Evolutionary conservation across 2,329 filamentous ascomycete genomes (phyloP), one percentile per base, ranked within the genome.

Genomic region (Mariannaea elegans): DNA sequence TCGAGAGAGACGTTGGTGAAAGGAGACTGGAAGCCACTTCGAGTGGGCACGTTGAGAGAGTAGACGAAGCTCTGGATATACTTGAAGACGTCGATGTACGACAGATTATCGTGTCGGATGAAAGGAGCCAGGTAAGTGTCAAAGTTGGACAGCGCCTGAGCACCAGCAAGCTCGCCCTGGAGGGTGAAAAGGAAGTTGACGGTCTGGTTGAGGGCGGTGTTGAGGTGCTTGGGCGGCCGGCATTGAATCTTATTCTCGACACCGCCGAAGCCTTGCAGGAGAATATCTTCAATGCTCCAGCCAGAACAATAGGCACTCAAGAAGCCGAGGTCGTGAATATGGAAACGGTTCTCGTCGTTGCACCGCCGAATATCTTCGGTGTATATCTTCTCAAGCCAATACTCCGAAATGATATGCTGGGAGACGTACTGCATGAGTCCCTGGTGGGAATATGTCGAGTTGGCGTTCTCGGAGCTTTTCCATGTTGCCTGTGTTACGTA

Each of bases 221-320:
- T 69, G 5, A 69, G 55, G 14, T 68, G 67, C 12, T 64, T 69
- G 0, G 67, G 63, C 6, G 67, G 67, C 7, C 67, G 59, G 5
- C 67, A 69, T 1, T 70, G 67, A 0, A 69, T 69, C 58, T 69
- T 69, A 9, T 69, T 69, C 38, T 70, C 64, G 1, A 69, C 67
- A 0, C 67, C 67, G 0, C 67, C 67, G 4, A 69, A 69, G 0
- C 67, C 67, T 18, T 70, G 67, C 0, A 69, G 64, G 0, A 70
- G 64, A 2, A 69, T 63, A 1, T 69, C 67, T 4, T 69, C 67
- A 0, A 69, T 59, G 2, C 67, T 69, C 67, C 67, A 69, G 0
- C 67, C 67, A 2, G 67, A 69, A 16, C 67, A 69, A 8, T 69
- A 69, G 2, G 67, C 67, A 14, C 67, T 69, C 0, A 69, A 19